phyloP scores from a whole-genome alignment of 2,329 filamentous ascomycete species.

The Periconia digitata region DNA sequence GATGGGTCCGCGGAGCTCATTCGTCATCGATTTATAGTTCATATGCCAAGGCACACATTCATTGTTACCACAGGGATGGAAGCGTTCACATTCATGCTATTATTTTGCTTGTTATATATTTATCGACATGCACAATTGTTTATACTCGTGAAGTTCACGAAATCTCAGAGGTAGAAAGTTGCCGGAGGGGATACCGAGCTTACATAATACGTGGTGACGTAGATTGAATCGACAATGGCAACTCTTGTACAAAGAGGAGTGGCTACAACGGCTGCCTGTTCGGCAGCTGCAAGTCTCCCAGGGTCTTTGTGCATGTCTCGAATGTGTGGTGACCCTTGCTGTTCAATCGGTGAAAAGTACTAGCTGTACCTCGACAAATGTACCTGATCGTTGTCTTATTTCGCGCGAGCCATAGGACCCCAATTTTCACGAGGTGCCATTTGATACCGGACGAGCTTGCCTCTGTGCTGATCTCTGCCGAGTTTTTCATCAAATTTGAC shows the following conservation, averaged over 20 bases:
- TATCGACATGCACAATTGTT: not conserved
- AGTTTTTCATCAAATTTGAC: conserved; percentile 80
- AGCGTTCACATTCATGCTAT: not conserved
- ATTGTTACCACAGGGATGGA: not conserved
- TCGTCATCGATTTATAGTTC: conserved; percentile 3
- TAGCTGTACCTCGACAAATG: not conserved
- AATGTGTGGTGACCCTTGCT: no score
- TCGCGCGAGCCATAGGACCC: conserved; percentile 73
- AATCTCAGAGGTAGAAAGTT: not conserved
- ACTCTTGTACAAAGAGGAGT: not conserved
- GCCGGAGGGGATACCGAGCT: not conserved
- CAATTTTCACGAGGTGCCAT: conserved; percentile 88
- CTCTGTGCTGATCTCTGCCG: conserved; percentile 66
- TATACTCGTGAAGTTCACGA: not conserved
- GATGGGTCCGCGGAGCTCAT: conserved; percentile 2
- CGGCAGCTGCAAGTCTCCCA: no score
- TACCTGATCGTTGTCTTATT: conserved; percentile 23
- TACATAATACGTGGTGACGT: not conserved
- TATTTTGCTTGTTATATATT: no score
- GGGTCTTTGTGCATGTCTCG: not conserved
- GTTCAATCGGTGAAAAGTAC: not conserved
- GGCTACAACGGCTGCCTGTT: no score
- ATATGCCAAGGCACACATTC: no score
- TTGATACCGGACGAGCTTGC: conserved; percentile 82
- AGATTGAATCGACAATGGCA: not conserved